phyloP scores from a whole-genome alignment of 2,329 filamentous ascomycete genomes.

The Camptophora hylomeconis region DNA sequence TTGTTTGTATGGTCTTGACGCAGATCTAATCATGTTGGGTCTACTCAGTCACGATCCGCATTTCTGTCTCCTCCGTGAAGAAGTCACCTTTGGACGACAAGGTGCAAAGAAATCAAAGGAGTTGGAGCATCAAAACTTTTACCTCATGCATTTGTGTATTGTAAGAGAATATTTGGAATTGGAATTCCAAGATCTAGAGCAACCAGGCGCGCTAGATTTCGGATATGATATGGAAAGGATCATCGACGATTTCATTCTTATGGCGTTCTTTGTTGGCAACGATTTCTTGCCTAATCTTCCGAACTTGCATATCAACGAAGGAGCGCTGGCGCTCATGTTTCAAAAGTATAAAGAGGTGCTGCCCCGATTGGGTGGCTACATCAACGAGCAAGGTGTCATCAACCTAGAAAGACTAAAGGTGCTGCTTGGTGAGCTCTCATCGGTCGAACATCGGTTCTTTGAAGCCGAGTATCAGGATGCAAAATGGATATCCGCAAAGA shows the following conservation, averaged over 20 bases:
- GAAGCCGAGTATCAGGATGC: conserved; percentile 80
- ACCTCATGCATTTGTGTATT: conserved; percentile 90
- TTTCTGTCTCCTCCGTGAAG: conserved; percentile 91
- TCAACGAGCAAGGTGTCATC: conserved; percentile 89
- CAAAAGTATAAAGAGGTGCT: conserved; percentile 85
- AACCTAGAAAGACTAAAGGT: conserved; percentile 67
- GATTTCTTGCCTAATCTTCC: conserved; percentile 97
- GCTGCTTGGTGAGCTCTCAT: conserved; percentile 70
- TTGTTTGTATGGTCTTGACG: conserved; percentile 93
- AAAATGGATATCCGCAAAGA: conserved; percentile 84
- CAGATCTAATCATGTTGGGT: conserved; percentile 96
- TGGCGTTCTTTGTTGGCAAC: conserved; percentile 99
- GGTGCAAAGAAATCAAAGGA: conserved; percentile 86
- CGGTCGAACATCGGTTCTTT: conserved; percentile 86
- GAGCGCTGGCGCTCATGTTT: conserved; percentile 93
- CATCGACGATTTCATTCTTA: conserved; percentile 98
- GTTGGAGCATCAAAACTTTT: conserved; percentile 97
- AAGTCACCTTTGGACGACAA: conserved; percentile 90
- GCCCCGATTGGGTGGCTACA: conserved; percentile 79
- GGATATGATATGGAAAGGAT: conserved; percentile 87
- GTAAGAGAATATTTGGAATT: conserved; percentile 93
- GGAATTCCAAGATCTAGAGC: conserved; percentile 86
- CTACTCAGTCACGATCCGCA: conserved; percentile 95
- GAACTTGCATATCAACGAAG: conserved; percentile 95
- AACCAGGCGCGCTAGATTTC: conserved; percentile 58